These are phyloP conservation scores for Penicillium salamii DNA, from an alignment of 495 filamentous ascomycete genomes.

Conservation along the genomic window DNA sequence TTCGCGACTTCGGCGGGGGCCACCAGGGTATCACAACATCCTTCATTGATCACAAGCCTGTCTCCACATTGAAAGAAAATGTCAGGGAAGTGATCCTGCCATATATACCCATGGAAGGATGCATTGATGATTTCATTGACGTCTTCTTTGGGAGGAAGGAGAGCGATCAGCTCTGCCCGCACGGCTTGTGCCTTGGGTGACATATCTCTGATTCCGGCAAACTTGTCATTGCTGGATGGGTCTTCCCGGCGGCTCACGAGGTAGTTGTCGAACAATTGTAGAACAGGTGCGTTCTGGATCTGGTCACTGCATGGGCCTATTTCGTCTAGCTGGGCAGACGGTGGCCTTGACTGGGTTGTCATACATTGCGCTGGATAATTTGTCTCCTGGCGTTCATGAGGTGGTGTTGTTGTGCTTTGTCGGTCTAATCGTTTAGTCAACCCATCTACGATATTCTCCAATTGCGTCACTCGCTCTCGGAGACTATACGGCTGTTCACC, in stretches of 20 bases:
- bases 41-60: slow-evolving; percentile 1
- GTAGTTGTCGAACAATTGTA: slow-evolving; percentile 43
- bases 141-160: slow-evolving; percentile 32
- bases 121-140: slow-evolving; percentile 28
- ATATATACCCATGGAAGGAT: slow-evolving; percentile 26
- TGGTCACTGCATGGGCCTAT: slow-evolving; percentile 22
- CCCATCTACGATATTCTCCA: slow-evolving; percentile 33
- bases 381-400: slow-evolving; percentile 4
- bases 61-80: slow-evolving; percentile 7
- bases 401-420: not conserved
- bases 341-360: slow-evolving; percentile 1
- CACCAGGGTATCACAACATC: slow-evolving; percentile 8
- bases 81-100: slow-evolving; percentile 29
- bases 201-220: slow-evolving; percentile 22
- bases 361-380: slow-evolving; percentile 6
- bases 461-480: slow-evolving; percentile 34
- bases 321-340: slow-evolving; percentile 19
- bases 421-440: slow-evolving; percentile 26
- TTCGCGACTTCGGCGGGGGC: slow-evolving; percentile 36
- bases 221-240: slow-evolving; percentile 21
- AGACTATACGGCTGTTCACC: slow-evolving; percentile 34
- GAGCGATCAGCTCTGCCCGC: slow-evolving; percentile 24
- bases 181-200: slow-evolving; percentile 29
- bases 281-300: slow-evolving; percentile 38
- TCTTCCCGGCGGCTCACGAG: slow-evolving; percentile 34